These are phyloP conservation scores for Aegilops sharonensis DNA, from an alignment of 176 grass and related monocot species.

Conservation along the genomic window DNA sequence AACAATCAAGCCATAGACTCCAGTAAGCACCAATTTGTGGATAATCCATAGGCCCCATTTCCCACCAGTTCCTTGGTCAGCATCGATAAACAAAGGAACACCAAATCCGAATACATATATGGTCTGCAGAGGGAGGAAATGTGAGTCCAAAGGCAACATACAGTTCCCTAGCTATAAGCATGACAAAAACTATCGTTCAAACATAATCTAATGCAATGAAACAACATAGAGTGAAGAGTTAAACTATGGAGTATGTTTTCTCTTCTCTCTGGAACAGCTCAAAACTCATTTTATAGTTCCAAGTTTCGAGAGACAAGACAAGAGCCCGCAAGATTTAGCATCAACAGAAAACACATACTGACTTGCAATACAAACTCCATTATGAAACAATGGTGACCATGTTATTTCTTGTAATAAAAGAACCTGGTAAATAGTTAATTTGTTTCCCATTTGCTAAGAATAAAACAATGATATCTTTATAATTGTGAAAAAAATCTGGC, in stretches of 20 bases:
- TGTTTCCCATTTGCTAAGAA: neutral
- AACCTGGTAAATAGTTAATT: conserved; percentile 7
- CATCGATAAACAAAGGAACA: conserved; percentile 76
- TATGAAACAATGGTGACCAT: neutral
- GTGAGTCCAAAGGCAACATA: conserved; percentile 13
- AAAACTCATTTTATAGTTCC: neutral
- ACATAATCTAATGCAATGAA: conserved; percentile 4
- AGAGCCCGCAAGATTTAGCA: neutral
- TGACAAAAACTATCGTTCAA: neutral
- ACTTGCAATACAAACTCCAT: neutral
- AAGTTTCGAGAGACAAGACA: neutral
- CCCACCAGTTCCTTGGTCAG: conserved; percentile 64
- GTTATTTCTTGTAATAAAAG: neutral
- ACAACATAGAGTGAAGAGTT: neutral
- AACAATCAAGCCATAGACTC: conserved; percentile 78
- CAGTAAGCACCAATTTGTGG: conserved; percentile 86
- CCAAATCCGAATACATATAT: conserved; percentile 93
- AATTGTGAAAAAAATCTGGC: neutral
- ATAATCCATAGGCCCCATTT: conserved; percentile 93
- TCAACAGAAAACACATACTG: neutral
- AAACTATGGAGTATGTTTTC: neutral
- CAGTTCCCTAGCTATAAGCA: neutral
- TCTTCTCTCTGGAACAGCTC: neutral
- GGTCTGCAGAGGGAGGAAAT: conserved; percentile 52
- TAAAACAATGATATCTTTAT: neutral